These are phyloP conservation scores for Penicillium sp. DNA, from an alignment of 2,329 filamentous ascomycete genomes.

Conservation along the genomic window DNA sequence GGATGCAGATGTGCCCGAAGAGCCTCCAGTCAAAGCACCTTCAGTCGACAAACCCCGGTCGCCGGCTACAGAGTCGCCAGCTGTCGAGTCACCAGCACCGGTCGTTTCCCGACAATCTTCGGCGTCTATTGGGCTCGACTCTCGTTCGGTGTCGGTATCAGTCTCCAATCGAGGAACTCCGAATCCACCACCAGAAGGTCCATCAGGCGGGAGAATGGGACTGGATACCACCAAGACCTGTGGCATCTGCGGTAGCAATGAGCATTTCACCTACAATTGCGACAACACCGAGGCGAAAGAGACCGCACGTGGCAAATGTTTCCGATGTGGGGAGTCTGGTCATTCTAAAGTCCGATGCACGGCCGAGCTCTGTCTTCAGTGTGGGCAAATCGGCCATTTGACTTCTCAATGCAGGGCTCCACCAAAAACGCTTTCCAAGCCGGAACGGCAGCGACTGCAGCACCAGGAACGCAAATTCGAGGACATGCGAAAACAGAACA, in stretches of 20 bases:
- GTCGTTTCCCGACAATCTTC: conserved; percentile 40
- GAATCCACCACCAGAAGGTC: conserved; percentile 35
- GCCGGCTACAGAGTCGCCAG: neutral
- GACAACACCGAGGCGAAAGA: conserved; percentile 49
- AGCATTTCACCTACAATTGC: conserved; percentile 50
- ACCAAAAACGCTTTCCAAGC: conserved; percentile 37
- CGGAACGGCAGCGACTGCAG: conserved; percentile 40
- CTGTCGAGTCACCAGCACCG: conserved; percentile 17
- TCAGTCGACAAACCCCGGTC: neutral
- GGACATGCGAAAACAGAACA: conserved; percentile 36
- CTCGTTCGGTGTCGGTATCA: conserved; percentile 25
- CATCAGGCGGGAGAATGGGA: conserved; percentile 49
- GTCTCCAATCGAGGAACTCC: conserved; percentile 31
- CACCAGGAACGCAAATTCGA: conserved; percentile 43
- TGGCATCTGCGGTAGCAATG: conserved; percentile 50
- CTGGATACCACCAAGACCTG: conserved; percentile 49
- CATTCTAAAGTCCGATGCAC: conserved; percentile 45
- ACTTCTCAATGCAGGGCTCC: conserved; percentile 38
- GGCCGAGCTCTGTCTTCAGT: conserved; percentile 48
- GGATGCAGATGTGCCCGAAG: conserved; percentile 14
- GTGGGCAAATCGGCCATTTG: conserved; percentile 50
- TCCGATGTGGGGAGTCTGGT: conserved; percentile 45
- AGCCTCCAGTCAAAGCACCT: neutral
- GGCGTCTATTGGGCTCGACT: conserved; percentile 21
- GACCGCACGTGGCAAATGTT: conserved; percentile 44